Conservation (phyloP, 139 green algal genomes). For the Asterochloris erici region DNA sequence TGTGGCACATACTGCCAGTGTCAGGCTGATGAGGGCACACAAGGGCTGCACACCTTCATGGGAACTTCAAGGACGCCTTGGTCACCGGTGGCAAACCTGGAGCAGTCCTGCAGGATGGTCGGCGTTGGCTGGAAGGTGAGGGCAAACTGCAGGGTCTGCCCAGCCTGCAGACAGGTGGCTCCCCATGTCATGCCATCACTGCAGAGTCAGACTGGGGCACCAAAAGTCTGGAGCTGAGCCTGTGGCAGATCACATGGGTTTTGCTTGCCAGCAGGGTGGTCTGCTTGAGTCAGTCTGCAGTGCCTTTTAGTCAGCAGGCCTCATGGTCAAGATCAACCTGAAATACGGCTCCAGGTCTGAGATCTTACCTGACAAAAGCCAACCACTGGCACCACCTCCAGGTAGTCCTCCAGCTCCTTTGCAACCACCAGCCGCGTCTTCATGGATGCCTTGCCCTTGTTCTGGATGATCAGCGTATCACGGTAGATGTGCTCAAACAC, state of each 20-base stretch:
- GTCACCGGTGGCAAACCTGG: conserved; percentile 32
- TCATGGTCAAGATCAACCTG: neutral
- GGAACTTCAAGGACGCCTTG: conserved; percentile 43
- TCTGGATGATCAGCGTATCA: conserved; percentile 42
- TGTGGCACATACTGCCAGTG: neutral
- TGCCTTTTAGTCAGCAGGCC: neutral
- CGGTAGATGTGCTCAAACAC: conserved; percentile 38
- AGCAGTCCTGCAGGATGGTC: conserved; percentile 38
- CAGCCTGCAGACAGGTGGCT: conserved; percentile 32
- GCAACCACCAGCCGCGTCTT: conserved; percentile 37
- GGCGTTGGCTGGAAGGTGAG: conserved; percentile 42
- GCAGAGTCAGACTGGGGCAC: too few relatives aligned
- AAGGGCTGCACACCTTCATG: conserved; percentile 28
- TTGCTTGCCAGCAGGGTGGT: neutral
- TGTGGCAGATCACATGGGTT: neutral
- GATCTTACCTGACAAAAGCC: conserved; percentile 56
- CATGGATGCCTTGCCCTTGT: conserved; percentile 56
- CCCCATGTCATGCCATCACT: too few relatives aligned
- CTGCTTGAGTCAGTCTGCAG: neutral
- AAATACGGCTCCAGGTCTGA: neutral
- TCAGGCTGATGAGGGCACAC: neutral
- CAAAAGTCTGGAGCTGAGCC: neutral
- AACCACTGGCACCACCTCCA: conserved; percentile 50
- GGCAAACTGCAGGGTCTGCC: conserved; percentile 51
- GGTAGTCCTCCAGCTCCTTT: conserved; percentile 42